These are phyloP conservation scores for Adansonia rubrostipa DNA, from an alignment of 441 rosid species.

Conservation along the genomic window DNA sequence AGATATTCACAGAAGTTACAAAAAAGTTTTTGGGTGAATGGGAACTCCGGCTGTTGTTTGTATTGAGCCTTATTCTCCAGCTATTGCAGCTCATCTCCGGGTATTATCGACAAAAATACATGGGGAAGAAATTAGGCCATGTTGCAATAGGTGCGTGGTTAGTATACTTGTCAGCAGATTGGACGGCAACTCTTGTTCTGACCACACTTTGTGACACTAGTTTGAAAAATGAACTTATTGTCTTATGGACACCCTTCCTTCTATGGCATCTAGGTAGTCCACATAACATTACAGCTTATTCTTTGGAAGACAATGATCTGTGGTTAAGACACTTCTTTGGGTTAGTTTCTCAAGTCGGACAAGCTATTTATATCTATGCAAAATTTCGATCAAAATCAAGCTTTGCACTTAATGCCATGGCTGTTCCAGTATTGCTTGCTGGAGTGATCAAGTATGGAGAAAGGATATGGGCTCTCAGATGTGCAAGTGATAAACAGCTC, in stretches of 20 bases:
- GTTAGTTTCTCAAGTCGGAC: neutral
- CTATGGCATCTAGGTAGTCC: constrained; percentile 23
- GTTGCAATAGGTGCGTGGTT: constrained; percentile 9
- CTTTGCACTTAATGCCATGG: constrained; percentile 5
- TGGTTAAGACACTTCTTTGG: constrained; percentile 22
- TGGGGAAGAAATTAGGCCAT: neutral
- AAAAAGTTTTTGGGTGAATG: neutral
- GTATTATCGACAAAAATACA: neutral
- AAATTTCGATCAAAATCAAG: neutral
- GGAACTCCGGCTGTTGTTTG: constrained; percentile 18
- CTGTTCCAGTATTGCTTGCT: neutral
- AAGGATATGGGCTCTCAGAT: constrained; percentile 14
- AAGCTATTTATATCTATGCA: constrained; percentile 7
- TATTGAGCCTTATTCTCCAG: constrained; percentile 4
- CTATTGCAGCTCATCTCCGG: neutral
- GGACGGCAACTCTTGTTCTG: constrained; percentile 18
- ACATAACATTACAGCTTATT: constrained; percentile 19
- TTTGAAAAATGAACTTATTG: neutral
- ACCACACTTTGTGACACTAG: neutral
- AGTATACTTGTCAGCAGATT: constrained; percentile 8
- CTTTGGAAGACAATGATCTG: constrained; percentile 22
- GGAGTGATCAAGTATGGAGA: constrained; percentile 24
- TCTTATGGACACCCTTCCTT: constrained; percentile 22
- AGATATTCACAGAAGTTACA: neutral
- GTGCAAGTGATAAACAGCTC: constrained; percentile 14